Evolutionary conservation across 2,329 filamentous ascomycete species (phyloP), one percentile per base, ranked within the genome.

Genomic region (Pestalotiopsis sp.): DNA sequence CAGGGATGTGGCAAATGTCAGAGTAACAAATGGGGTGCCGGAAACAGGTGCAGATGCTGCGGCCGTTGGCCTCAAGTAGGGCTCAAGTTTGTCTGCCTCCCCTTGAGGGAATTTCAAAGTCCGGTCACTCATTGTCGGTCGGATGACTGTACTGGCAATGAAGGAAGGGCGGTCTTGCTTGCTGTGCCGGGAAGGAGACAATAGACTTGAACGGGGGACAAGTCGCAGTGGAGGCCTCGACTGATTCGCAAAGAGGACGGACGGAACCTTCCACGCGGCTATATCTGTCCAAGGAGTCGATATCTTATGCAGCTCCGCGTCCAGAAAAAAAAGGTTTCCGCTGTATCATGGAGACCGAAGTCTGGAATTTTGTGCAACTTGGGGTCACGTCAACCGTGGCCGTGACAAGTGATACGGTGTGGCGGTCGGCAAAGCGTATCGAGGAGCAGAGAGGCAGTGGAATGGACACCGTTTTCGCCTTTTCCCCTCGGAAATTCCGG

Each of bases 1-100:
- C 73, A 99, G 91, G 4, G 95, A 98, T 6, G 91, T 92, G 25
- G 96, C 95, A 80, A 95, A 98, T 13, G 95, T 98, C 56, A 98
- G 85, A 2, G 95, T 98, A 64, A 94, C 87, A 77, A 87, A 88
- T 12, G 84, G 72, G 7, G 74, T 23, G 27, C 7, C 14, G 31
- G 57, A 52, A 20, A 23, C 59, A 7, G 23, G 20, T 17, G n/a
- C 56, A 38, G 25, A 31, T 39, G 27, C n/a, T 5, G 36, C 25
- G 65, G 78, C 38, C 36, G 59, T 14, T 5, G 39, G 61, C 38
- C 17, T 45, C 61, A 49, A 20, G 49, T 49, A 36, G 14, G 57
- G 57, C 27, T 59, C 57, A 13, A 80, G 72, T 57, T 72, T 75
- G 60, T 72, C 65, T 5, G 74, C 75, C 65, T 76, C 76, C 20